phyloP scores from a whole-genome alignment of 768 basidiomycete species.

The Suillus spraguei region DNA sequence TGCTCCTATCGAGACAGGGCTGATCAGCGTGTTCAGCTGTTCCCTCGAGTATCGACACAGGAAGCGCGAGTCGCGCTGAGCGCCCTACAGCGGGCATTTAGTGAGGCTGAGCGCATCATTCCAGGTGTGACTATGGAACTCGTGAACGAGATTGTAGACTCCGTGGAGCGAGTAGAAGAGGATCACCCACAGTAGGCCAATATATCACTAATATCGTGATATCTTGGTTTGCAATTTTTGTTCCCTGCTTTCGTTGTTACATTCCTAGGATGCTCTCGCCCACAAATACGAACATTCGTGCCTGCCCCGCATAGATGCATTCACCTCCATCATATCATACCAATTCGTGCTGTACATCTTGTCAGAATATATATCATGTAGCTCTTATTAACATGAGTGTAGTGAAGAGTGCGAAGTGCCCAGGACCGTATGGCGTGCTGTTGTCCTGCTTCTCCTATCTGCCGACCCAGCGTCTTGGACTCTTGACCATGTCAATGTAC shows the following conservation, averaged over 20 bases:
- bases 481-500: neutral
- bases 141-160: conserved; percentile 86
- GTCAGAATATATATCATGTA: conserved; percentile 26
- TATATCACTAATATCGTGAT: conserved; percentile 34
- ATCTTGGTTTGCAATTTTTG: conserved; percentile 16
- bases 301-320: conserved; percentile 16
- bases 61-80: conserved; percentile 87
- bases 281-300: neutral
- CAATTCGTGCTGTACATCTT: neutral
- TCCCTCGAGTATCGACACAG: conserved; percentile 86
- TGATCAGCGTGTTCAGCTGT: neutral
- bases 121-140: conserved; percentile 79
- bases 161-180: conserved; percentile 81
- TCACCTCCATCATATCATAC: neutral
- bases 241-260: conserved; percentile 12
- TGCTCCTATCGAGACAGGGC: neutral
- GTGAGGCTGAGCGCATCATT: conserved; percentile 93
- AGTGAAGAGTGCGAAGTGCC: conserved; percentile 1
- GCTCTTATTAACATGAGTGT: conserved; percentile 18
- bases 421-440: neutral
- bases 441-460: neutral
- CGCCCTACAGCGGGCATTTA: conserved; percentile 92
- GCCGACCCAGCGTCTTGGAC: neutral
- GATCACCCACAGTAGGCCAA: conserved; percentile 39
- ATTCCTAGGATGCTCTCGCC: conserved; percentile 14